Evolutionary conservation across 2,329 filamentous ascomycete species (phyloP).

Genomic region (Sarocladiaceae sp.): DNA sequence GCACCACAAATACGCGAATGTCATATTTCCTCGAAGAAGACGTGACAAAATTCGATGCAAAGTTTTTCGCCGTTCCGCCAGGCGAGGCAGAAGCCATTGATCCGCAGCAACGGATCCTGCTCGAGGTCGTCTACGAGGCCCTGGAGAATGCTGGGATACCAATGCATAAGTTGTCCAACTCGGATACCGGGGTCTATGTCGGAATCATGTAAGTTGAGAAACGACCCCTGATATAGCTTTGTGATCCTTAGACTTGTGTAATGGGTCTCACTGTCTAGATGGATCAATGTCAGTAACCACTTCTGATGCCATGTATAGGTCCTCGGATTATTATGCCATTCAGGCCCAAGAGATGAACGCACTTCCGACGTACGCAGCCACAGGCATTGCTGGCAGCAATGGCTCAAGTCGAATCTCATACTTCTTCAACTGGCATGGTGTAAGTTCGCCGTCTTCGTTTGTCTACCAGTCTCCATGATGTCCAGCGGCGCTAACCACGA

Average conservation of each 20-base stretch:
- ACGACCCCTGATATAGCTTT: no score
- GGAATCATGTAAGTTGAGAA: no score
- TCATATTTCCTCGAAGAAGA: slow-evolving; percentile 31
- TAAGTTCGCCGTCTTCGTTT: slow-evolving; percentile 28
- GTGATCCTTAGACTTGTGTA: no score
- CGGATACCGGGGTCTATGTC: no score
- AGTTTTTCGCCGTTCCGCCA: slow-evolving; percentile 33
- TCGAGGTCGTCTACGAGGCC: slow-evolving; percentile 34
- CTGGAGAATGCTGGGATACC: slow-evolving; percentile 22
- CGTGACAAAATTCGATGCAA: slow-evolving; percentile 25
- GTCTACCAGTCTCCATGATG: no score
- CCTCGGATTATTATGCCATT: no score
- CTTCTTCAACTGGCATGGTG: slow-evolving; percentile 28
- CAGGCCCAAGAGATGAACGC: slow-evolving; percentile 16
- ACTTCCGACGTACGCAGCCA: slow-evolving; percentile 28
- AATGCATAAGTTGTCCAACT: no score
- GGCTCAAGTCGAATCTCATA: slow-evolving; percentile 28
- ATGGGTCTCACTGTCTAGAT: no score
- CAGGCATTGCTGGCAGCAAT: slow-evolving; percentile 21
- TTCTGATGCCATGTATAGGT: no score
- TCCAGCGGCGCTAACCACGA: no score
- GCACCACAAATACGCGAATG: slow-evolving; percentile 15
- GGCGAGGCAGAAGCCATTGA: slow-evolving; percentile 34
- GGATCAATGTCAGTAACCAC: no score
- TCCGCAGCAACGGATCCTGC: slow-evolving; percentile 34